Evolutionary conservation across 768 basidiomycete genomes (phyloP).

Genomic region (Suillus brevipes): DNA sequence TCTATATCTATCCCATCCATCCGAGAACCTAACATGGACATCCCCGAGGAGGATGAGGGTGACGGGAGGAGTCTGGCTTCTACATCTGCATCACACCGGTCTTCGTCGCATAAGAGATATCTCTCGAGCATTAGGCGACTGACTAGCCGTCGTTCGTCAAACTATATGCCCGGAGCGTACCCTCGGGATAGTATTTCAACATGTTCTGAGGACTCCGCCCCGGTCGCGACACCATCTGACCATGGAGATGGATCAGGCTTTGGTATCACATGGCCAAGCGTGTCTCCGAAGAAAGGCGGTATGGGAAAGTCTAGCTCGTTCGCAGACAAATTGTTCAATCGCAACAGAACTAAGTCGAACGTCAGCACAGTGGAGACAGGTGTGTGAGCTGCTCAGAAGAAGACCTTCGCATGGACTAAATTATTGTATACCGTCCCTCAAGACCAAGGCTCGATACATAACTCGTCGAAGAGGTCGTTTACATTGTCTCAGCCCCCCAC

Average conservation of each 20-base stretch:
- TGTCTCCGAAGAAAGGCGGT: constrained; percentile 52
- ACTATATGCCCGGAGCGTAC: constrained; percentile 41
- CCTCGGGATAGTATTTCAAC: constrained; percentile 62
- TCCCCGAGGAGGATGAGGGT: constrained; percentile 27
- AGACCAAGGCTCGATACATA: constrained; percentile 31
- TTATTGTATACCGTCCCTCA: constrained; percentile 9
- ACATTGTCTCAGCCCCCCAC: constrained; percentile 23
- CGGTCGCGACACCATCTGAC: constrained; percentile 60
- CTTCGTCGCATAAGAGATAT: constrained; percentile 45
- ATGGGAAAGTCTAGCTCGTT: constrained; percentile 56
- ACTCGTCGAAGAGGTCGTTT: constrained; percentile 25
- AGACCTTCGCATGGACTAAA: not conserved
- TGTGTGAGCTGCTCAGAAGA: constrained; percentile 28
- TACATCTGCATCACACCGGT: constrained; percentile 51
- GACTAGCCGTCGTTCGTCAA: constrained; percentile 39
- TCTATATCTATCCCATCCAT: constrained; percentile 33
- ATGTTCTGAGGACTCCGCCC: constrained; percentile 68
- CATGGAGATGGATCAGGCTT: constrained; percentile 34
- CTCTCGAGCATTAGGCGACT: constrained; percentile 51
- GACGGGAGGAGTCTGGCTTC: constrained; percentile 34
- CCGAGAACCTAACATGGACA: constrained; percentile 28
- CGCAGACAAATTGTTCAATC: constrained; percentile 58
- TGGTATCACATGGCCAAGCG: constrained; percentile 47
- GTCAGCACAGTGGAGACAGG: constrained; percentile 47
- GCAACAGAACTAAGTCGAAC: constrained; percentile 54